These are phyloP conservation scores for Penicillium paxilli DNA, from an alignment of 495 filamentous ascomycete genomes.

Conservation along the genomic window DNA sequence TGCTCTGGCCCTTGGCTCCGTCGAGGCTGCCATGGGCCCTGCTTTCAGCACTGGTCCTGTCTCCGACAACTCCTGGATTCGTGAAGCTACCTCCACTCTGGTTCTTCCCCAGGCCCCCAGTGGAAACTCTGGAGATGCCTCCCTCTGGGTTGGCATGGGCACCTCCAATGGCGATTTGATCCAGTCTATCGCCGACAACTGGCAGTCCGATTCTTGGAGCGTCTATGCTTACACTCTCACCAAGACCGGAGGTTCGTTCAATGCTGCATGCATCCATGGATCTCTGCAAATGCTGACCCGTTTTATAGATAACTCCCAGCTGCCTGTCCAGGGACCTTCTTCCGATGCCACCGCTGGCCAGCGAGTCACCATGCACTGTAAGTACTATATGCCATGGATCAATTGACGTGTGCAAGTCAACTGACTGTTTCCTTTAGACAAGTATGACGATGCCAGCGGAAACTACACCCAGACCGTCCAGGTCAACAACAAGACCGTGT, in stretches of 20 bases:
- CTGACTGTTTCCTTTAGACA: constrained; percentile 18
- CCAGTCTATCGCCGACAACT: constrained; percentile 35
- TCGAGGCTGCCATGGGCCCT: constrained; percentile 27
- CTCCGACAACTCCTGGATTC: constrained; percentile 31
- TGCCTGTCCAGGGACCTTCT: constrained; percentile 28
- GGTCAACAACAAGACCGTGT: constrained; percentile 36
- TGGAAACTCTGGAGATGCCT: constrained; percentile 21
- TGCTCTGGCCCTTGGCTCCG: constrained; percentile 9
- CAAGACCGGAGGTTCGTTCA: constrained; percentile 26
- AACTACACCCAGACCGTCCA: constrained; percentile 42
- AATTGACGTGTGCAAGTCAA: neutral
- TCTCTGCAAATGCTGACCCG: neutral
- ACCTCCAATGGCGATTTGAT: constrained; percentile 41
- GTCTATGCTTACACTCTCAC: constrained; percentile 30
- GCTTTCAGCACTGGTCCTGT: constrained; percentile 41
- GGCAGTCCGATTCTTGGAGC: constrained; percentile 22
- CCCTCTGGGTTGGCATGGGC: constrained; percentile 40
- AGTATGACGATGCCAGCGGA: constrained; percentile 35
- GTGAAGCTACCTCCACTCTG: constrained; percentile 37
- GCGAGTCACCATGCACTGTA: constrained; percentile 35
- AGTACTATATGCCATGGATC: neutral
- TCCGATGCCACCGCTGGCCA: constrained; percentile 19
- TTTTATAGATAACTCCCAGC: constrained; percentile 23
- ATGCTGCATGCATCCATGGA: neutral
- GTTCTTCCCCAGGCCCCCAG: constrained; percentile 33